Base-by-base conservation (phyloP, 306 rosid genomes). In the Gastrolobium bilobum region DNA sequence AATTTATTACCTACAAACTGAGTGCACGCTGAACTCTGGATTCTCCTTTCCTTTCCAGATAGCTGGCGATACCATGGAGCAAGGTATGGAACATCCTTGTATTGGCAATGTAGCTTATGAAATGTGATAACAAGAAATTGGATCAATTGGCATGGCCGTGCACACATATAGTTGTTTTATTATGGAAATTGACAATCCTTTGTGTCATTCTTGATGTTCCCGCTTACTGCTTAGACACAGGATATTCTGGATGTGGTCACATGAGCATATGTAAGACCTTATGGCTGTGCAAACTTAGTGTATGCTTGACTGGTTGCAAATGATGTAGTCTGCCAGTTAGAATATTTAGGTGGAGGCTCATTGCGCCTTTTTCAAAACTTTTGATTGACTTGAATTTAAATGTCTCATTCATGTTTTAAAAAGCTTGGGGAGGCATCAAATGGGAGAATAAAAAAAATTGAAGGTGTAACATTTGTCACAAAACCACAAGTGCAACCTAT, bases 1-100 rank as follows among this genome's bases (percentile, higher is more conserved):
- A 26, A 3, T 94, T 50, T 87, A 87, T 76, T 75, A 74, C 79
- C 76, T 92, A 57, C 93, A 85, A 77, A 82, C 51, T 35, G 89
- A 83, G 67, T 92, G 98, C 86, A 4, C 78, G 7, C 52, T 11
- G 44, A 65, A 81, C 80, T 29, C 83, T 66, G 67, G 76, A 15
- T 29, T 73, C 76, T 33, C 90, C 82, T 34, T 83, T 84, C 53
- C 86, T 35, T 43, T 76, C 80, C 52, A 42, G 46, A 8, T 64
- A 13, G 10, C 26, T 52, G 77, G 67, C 71, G 35, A 11, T 3
- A 5, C 6, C 13, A 4, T 5, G 47, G 40, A 40, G 67, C 79
- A 58, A 88, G 98, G 97, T 89, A 87, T 71, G 71, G 0, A 67
- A 20, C 62, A 31, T 79, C 50, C 67, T 81, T 71, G 46, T 39